phyloP scores from a whole-genome alignment of 2,329 filamentous ascomycete species.

The Aspergillus pseudotamarii region DNA sequence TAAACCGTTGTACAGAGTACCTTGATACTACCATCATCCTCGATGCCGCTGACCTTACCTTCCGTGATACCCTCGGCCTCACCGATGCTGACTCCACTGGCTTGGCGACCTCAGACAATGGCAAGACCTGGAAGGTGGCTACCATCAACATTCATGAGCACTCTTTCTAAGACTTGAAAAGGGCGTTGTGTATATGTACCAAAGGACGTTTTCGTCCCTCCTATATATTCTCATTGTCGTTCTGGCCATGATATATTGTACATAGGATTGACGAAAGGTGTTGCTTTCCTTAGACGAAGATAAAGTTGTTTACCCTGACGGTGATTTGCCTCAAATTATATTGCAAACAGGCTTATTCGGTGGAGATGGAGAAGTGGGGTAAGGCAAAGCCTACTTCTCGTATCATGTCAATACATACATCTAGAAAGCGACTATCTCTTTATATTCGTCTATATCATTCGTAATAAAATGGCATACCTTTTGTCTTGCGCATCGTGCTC shows the following conservation, averaged over 20 bases:
- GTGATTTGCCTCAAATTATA: neutral
- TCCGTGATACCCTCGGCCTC: constrained; percentile 30
- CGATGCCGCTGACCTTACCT: constrained; percentile 29
- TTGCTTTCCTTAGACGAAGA: neutral
- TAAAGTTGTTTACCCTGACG: neutral
- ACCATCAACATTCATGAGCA: constrained; percentile 33
- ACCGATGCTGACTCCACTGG: constrained; percentile 30
- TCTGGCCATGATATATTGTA: neutral
- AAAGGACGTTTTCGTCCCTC: neutral
- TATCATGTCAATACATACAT: neutral
- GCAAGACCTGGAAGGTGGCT: constrained; percentile 32
- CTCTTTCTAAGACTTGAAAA: constrained; percentile 18
- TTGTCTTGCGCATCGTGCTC: neutral
- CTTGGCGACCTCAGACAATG: constrained; percentile 28
- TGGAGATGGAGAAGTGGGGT: too few relatives aligned
- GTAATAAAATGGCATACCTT: constrained; percentile 1
- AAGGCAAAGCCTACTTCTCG: neutral
- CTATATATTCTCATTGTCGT: neutral
- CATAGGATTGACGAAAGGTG: neutral
- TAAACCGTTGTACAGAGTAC: constrained; percentile 25
- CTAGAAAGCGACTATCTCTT: neutral
- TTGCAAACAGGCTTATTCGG: too few relatives aligned
- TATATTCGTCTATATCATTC: constrained; percentile 4
- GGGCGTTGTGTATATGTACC: neutral
- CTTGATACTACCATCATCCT: constrained; percentile 33